These are phyloP conservation scores for Kokia cookei DNA, from an alignment of 441 rosid genomes.

Conservation along the genomic window DNA sequence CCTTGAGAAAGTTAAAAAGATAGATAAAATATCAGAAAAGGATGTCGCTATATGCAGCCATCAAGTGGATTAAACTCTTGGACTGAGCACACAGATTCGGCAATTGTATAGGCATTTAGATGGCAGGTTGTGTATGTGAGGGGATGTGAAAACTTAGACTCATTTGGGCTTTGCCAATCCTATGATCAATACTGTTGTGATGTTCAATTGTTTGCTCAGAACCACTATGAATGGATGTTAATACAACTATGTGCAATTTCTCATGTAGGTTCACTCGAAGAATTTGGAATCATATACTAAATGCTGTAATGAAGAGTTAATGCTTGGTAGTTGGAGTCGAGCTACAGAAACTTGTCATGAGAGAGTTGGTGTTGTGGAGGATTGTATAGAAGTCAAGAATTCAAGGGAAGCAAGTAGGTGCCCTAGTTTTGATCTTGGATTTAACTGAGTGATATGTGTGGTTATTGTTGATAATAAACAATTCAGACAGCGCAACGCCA, in stretches of 20 bases:
- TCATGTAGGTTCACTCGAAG: constrained; percentile 4
- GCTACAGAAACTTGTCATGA: not conserved
- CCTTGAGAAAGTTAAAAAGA: not conserved
- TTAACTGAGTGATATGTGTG: constrained; percentile 16
- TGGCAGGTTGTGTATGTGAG: not conserved
- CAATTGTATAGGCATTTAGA: not conserved
- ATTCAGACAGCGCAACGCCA: too few relatives aligned
- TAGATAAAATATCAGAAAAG: not conserved
- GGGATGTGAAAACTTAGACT: not conserved
- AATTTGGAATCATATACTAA: not conserved
- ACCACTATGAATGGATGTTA: not conserved
- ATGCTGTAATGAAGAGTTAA: not conserved
- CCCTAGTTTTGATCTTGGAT: constrained; percentile 55
- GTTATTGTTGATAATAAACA: not conserved
- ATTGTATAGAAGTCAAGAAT: constrained; percentile 10
- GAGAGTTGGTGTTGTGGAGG: constrained; percentile 9
- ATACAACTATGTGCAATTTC: not conserved
- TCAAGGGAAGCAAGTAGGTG: constrained; percentile 15
- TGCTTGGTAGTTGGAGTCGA: constrained; percentile 1
- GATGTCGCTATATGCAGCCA: not conserved
- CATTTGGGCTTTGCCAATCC: constrained; percentile 1
- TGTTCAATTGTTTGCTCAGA: not conserved
- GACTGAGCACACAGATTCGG: not conserved
- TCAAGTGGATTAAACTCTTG: not conserved
- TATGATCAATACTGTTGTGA: not conserved